phyloP scores from a whole-genome alignment of 192 early-diverging fungal genomes.

The Dissophora ornata region DNA sequence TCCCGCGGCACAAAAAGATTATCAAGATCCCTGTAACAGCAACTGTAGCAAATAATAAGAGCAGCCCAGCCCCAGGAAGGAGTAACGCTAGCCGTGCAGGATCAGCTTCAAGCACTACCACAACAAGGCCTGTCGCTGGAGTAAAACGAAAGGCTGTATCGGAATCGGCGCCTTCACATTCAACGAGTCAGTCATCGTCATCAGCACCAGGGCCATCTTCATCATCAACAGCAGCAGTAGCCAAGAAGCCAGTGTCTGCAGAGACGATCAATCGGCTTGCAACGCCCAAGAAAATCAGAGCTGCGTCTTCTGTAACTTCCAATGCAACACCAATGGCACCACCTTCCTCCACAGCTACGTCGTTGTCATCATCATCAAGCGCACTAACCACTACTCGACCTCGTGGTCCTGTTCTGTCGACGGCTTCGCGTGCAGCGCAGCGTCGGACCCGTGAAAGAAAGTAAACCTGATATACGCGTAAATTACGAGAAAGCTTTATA shows the following conservation, averaged over 20 bases:
- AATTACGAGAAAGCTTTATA: no score
- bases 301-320: background rate
- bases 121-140: background rate
- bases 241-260: conserved; percentile 23
- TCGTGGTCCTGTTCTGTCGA: conserved; percentile 41
- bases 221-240: background rate
- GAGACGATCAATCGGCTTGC: conserved; percentile 50
- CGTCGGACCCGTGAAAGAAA: conserved; percentile 27
- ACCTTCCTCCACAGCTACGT: no score
- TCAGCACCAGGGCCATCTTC: background rate
- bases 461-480: background rate
- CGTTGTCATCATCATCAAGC: background rate
- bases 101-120: background rate
- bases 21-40: conserved; percentile 38
- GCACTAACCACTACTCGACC: conserved; percentile 13
- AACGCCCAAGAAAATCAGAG: conserved; percentile 41
- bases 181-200: background rate
- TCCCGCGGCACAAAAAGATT: conserved; percentile 26
- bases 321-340: background rate
- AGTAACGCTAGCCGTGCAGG: background rate
- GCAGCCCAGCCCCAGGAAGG: background rate
- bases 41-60: background rate
- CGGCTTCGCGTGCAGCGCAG: conserved; percentile 45
- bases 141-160: conserved; percentile 7
- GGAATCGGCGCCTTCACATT: background rate